These are phyloP conservation scores for Dunaliella primolecta DNA, from an alignment of 139 green algal species.

Conservation along the genomic window DNA sequence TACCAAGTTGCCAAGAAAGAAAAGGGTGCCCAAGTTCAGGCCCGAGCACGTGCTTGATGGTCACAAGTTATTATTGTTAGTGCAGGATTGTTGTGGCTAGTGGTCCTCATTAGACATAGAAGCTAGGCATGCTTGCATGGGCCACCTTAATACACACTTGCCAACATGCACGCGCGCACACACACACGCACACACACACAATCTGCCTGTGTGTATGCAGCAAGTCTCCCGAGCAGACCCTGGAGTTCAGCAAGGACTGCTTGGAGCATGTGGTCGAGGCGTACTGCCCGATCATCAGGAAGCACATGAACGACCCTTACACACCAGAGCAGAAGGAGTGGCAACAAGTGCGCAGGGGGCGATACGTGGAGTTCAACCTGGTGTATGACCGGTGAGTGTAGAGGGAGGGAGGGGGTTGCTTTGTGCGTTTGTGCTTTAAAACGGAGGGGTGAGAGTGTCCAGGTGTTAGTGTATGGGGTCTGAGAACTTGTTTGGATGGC, in stretches of 20 bases:
- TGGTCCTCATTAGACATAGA: no score
- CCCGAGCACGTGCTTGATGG: no score
- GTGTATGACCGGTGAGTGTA: conserved; percentile 43
- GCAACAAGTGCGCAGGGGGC: conserved; percentile 85
- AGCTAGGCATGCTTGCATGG: no score
- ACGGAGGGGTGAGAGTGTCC: neutral
- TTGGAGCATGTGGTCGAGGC: conserved; percentile 67
- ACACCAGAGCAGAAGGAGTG: conserved; percentile 89
- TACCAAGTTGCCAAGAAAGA: no score
- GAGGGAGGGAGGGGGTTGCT: neutral
- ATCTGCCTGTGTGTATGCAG: conserved; percentile 19
- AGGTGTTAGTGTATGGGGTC: neutral
- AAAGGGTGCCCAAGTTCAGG: no score
- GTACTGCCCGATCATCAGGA: conserved; percentile 90
- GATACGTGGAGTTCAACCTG: conserved; percentile 99
- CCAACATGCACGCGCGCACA: no score
- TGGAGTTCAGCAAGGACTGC: conserved; percentile 80
- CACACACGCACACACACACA: neutral
- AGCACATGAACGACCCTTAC: conserved; percentile 90
- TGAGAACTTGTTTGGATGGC: no score
- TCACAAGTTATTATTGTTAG: no score
- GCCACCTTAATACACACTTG: no score
- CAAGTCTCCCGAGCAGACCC: conserved; percentile 59
- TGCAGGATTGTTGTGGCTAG: no score
- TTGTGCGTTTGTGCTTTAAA: neutral